Evolutionary conservation across 768 basidiomycete species (phyloP).

Genomic region (Suillus luteus): DNA sequence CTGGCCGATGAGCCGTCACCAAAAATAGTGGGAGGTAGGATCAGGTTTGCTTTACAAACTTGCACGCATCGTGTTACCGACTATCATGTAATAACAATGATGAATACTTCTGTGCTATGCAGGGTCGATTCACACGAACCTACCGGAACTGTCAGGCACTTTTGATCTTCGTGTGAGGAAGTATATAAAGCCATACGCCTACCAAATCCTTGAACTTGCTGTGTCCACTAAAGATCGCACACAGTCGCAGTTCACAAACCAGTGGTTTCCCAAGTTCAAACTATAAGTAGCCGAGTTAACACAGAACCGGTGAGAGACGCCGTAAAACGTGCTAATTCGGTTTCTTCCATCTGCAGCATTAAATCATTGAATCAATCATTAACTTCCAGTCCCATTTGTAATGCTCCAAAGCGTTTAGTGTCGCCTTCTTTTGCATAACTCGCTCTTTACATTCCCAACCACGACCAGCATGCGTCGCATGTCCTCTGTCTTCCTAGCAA

Average conservation of each 20-base stretch:
- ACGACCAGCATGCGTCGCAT: conserved; percentile 59
- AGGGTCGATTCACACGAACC: conserved; percentile 8
- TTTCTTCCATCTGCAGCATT: background rate
- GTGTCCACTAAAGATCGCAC: background rate
- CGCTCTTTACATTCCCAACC: conserved; percentile 29
- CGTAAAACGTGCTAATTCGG: conserved; percentile 15
- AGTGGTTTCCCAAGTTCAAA: conserved; percentile 1
- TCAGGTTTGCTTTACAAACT: background rate
- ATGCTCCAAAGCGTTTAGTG: conserved; percentile 29
- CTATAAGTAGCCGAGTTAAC: conserved; percentile 4
- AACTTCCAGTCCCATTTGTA: conserved; percentile 36
- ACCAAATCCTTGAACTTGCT: background rate
- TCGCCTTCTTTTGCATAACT: conserved; percentile 13
- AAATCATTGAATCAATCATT: conserved; percentile 8
- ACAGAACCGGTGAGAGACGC: conserved; percentile 9
- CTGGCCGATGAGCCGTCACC: background rate
- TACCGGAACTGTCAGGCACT: background rate
- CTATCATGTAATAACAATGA: background rate
- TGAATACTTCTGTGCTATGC: background rate
- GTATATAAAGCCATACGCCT: conserved; percentile 6
- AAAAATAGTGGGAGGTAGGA: conserved; percentile 4
- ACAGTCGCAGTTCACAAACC: background rate
- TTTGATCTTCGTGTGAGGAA: conserved; percentile 11
- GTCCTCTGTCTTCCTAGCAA: conserved; percentile 55
- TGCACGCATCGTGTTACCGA: background rate